Base-by-base conservation (phyloP, 352 stramenopile genomes). In the Phytopythium kandeliae region DNA sequence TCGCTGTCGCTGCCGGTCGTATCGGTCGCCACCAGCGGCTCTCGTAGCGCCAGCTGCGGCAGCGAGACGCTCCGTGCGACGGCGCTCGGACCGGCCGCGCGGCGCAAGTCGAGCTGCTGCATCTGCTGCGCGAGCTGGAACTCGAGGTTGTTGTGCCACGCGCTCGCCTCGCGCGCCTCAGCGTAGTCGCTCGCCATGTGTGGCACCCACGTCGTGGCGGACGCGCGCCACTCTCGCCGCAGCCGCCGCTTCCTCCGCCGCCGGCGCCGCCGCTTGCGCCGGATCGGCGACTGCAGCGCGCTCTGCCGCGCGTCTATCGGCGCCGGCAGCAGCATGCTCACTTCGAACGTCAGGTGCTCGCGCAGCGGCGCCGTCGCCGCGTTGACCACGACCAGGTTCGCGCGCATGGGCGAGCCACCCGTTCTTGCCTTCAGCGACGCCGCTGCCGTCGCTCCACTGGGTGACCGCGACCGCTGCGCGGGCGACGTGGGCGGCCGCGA, bases 261-360 rank as follows among this genome's bases (percentile, higher is more conserved):
- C 35, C 65, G 51, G 22, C 56, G 62, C 3, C 65, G 54, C 40
- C 64, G 60, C 46, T 71, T 65, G 4, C 76, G 56, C 5, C 58
- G 60, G 44, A 88, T 77, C 16, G 71, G 71, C 26, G 74, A 88
- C 7, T 69, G 63, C 35, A 88, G 48, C 34, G 63, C 50, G 36
- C 63, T 79, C 54, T 88, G 74, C 12, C 74, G 60, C 13, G 57
- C 62, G 47, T 85, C 69, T 12, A 85, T 54, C 3, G 76, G 73
- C 10, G 54, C 38, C 12, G 76, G 76, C 17, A 87, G 62, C 24
- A 88, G 34, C 69, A 81, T 78, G 38, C 67, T 78, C 30, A 88
- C 81, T 53, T 88, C 67, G 30, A 80, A 82, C 26, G 74, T 88
- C n/a, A 87, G 50, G 33, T 70, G 62, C 22, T 66, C 57, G 9